Conservation (phyloP, 306 rosid species). For the Vachellia pachyceras region DNA sequence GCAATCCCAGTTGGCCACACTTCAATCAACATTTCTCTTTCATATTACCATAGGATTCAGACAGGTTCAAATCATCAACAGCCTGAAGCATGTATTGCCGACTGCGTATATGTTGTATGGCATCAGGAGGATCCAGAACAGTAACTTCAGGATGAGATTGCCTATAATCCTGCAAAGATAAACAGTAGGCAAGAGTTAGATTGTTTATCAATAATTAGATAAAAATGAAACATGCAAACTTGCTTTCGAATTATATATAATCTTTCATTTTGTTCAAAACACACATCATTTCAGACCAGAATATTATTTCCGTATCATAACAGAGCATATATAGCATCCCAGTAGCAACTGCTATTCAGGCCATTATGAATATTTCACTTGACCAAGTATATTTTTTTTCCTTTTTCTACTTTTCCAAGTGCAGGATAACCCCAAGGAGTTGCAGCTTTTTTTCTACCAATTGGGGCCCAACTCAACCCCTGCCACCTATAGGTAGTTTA, state of each 20-base stretch:
- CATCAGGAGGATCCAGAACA: slow-evolving; percentile 96
- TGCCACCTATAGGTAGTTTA: no score
- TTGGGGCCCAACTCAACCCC: no score
- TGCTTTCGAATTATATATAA: background rate
- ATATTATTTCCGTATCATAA: slow-evolving; percentile 2
- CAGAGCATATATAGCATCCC: background rate
- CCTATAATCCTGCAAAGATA: slow-evolving; percentile 74
- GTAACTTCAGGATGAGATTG: slow-evolving; percentile 86
- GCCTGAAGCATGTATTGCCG: slow-evolving; percentile 97
- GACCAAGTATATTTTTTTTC: no score
- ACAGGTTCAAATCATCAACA: slow-evolving; percentile 85
- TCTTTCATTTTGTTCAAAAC: slow-evolving; percentile 4
- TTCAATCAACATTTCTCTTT: slow-evolving; percentile 23
- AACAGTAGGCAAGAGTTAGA: slow-evolving; percentile 24
- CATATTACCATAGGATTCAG: slow-evolving; percentile 68
- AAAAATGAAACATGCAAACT: slow-evolving; percentile 4
- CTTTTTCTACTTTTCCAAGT: no score
- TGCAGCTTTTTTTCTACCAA: no score
- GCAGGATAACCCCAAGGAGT: no score
- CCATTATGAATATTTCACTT: slow-evolving; percentile 21
- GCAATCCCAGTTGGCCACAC: slow-evolving; percentile 11
- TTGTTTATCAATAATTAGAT: background rate
- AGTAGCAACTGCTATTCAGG: slow-evolving; percentile 13
- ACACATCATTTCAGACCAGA: slow-evolving; percentile 18
- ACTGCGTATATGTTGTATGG: slow-evolving; percentile 77